Base-by-base conservation (phyloP, 371 early-diverging fungal genomes). In the Syncephalastrum contaminatum region DNA sequence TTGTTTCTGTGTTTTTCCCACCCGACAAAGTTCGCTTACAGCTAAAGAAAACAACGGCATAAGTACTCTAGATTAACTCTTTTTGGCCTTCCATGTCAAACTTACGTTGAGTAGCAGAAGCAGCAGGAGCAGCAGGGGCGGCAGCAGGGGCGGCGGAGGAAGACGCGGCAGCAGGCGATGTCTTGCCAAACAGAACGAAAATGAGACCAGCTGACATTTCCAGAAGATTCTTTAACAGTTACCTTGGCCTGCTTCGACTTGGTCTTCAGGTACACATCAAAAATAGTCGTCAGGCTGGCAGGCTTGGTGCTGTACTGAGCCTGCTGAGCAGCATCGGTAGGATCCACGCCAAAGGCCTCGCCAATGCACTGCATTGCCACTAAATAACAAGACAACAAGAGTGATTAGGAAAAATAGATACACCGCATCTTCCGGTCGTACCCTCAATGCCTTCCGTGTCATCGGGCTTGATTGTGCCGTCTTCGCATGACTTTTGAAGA, bases 281-380 rank as follows among this genome's bases (percentile, higher is more conserved):
- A 97, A 57, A 97, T 89, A 56, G 83, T 82, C 54, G 78, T 73
- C 25, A 95, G 76, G 42, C 77, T 87, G 41, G 88, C 84, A 46
- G 96, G 94, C 75, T 94, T 94, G 57, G 92, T 92, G 59, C 88
- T 86, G 56, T 88, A 88, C 19, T 73, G 69, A 49, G 72, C 64
- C 51, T 82, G 71, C 60, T 90, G 89, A 15, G 67, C 81, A 18
- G 77, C 73, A 67, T 96, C 92, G 40, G 71, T 70, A 51, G 76
- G 55, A 66, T 95, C 89, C 54, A 97, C 86, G 30, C 87, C 91
- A 73, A 97, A 97, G 24, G 94, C 94, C 58, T 96, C 96, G 54
- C 90, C 86, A 50, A 97, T 92, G 78, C 96, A 95, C 65, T 95
- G 95, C 70, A 91, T 89, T 60, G 96, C 96, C 48, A 95, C 78